These are phyloP conservation scores for Trichoderma asperellum DNA, from an alignment of 2,329 filamentous ascomycete genomes.

Conservation along the genomic window DNA sequence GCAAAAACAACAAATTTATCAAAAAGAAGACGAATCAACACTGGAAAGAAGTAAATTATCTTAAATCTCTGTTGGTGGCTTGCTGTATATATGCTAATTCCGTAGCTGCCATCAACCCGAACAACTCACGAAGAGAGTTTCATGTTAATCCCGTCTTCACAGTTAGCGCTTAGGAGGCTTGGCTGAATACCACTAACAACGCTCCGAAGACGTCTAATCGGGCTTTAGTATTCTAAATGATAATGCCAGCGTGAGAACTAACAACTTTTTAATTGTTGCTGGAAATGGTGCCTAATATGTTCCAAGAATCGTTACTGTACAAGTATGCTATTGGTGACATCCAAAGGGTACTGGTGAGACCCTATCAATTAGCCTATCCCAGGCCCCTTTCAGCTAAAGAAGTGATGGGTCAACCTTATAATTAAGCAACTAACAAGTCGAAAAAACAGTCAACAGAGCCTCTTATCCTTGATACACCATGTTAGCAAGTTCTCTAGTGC, in stretches of 20 bases:
- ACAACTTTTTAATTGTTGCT: not conserved
- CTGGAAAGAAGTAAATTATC: not conserved
- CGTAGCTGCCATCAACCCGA: not conserved
- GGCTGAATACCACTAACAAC: too few species aligned
- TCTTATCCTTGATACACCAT: not conserved
- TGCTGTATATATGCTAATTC: not conserved
- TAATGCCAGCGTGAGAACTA: not conserved
- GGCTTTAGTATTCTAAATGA: not conserved
- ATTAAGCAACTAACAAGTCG: not conserved
- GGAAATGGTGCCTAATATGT: not conserved
- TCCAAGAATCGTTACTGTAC: not conserved
- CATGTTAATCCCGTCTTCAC: not conserved
- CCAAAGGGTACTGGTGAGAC: not conserved
- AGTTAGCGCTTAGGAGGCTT: constrained; percentile 18
- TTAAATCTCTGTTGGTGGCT: not conserved
- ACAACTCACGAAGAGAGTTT: not conserved
- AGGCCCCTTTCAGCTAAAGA: too few species aligned
- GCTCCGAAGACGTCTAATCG: not conserved
- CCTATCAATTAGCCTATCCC: not conserved
- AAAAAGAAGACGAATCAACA: not conserved
- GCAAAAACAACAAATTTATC: not conserved
- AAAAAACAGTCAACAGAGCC: not conserved
- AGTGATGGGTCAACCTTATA: not conserved
- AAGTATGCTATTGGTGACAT: not conserved
- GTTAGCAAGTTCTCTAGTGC: not conserved